Evolutionary conservation across 441 rosid genomes (phyloP).

Genomic region (Isatis lusitanica): DNA sequence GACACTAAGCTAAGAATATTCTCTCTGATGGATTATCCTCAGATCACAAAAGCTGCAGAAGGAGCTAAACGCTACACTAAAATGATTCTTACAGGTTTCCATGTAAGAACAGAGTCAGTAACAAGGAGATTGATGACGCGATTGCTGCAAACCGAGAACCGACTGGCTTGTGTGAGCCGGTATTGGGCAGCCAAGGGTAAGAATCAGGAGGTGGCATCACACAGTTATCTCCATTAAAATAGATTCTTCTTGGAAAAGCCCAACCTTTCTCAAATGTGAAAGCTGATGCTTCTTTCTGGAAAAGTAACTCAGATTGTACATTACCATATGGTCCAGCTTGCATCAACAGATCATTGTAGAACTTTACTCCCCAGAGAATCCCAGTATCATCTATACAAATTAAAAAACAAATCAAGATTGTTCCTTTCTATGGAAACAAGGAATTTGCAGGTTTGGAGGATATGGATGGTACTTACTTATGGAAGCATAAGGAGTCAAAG

Average conservation of each 20-base stretch:
- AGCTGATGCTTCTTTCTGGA: constrained; percentile 63
- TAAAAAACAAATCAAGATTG: not conserved
- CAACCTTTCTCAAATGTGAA: constrained; percentile 78
- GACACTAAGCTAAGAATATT: not conserved
- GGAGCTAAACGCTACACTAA: constrained; percentile 10
- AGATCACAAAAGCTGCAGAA: not conserved
- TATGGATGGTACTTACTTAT: constrained; percentile 55
- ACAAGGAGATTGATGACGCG: constrained; percentile 43
- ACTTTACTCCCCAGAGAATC: constrained; percentile 71
- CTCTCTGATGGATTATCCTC: not conserved
- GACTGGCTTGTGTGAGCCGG: constrained; percentile 35
- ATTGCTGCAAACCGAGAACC: constrained; percentile 31
- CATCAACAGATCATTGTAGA: constrained; percentile 69
- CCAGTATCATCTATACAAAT: constrained; percentile 67
- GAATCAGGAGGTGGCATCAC: constrained; percentile 71
- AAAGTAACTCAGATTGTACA: constrained; percentile 74
- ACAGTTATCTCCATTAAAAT: constrained; percentile 79
- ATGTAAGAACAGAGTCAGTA: constrained; percentile 7
- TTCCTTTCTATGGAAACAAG: constrained; percentile 14
- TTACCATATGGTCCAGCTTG: constrained; percentile 77
- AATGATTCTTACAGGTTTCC: constrained; percentile 16
- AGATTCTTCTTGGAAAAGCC: constrained; percentile 78
- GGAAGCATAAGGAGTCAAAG: constrained; percentile 71
- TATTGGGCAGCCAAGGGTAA: constrained; percentile 64
- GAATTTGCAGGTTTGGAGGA: not conserved